Evolutionary conservation across 352 stramenopile species (phyloP).

Genomic region (Globisporangium cederbergense): DNA sequence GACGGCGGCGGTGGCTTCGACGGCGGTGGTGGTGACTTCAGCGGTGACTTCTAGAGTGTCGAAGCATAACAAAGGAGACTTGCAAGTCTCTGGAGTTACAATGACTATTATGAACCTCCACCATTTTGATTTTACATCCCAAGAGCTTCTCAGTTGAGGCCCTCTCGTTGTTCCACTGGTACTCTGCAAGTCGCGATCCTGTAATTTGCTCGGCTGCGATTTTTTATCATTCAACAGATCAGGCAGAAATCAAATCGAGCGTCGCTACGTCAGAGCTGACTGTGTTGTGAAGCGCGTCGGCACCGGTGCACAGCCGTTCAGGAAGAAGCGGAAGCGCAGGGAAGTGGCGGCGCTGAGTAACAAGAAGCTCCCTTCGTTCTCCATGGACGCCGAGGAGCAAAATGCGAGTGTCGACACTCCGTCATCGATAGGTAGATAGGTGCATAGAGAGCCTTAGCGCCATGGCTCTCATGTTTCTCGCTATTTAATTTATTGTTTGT

Average conservation of each 20-base stretch:
- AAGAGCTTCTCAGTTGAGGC: too few relatives aligned
- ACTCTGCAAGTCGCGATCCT: too few relatives aligned
- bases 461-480: neutral
- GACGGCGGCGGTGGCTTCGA: conserved; percentile 5
- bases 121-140: too few relatives aligned
- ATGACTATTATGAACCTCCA: too few relatives aligned
- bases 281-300: too few relatives aligned
- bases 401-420: neutral
- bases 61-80: neutral
- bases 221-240: too few relatives aligned
- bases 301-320: neutral
- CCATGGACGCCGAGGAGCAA: conserved; percentile 66
- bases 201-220: too few relatives aligned
- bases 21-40: conserved; percentile 9
- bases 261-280: too few relatives aligned
- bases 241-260: too few relatives aligned
- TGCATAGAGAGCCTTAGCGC: neutral
- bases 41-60: conserved; percentile 8
- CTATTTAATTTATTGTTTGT: conserved; percentile 5
- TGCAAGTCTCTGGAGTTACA: too few relatives aligned
- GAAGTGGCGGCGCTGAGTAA: conserved; percentile 51
- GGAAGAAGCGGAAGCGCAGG: conserved; percentile 65
- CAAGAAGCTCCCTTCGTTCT: conserved; percentile 80
- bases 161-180: too few relatives aligned
- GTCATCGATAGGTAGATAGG: neutral